Base-by-base conservation (phyloP, 352 stramenopile species). In the Globisporangium canariense region DNA sequence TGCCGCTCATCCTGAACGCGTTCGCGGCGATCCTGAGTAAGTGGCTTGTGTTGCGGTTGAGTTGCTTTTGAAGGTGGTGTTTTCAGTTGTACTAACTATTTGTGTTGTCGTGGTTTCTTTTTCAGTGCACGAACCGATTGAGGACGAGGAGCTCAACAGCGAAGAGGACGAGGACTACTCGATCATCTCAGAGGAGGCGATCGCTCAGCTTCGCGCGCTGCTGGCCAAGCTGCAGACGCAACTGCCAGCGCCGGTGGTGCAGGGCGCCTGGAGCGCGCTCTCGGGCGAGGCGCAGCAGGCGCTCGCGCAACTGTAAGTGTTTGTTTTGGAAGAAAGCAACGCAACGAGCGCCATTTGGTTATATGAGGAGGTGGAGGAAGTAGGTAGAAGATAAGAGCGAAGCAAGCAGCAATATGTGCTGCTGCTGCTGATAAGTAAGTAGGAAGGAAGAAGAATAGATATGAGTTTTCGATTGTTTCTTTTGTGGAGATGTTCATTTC, bases 11-110 rank as follows among this genome's bases (percentile, higher is more conserved):
- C 43, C 64, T 95, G 28, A 90, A 93, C 69, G 76, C 88, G 38
- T 91, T 95, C 43, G 83, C 86, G 3, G 79, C 76, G 57, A 86
- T 90, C 64, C 53, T 91, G 49, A 22, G 83, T 92, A 90, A 67
- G 79, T 88, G 55, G 28, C 10, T 65, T 59, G 7, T 22, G 22
- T 30, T 45, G 41, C 30, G 16, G 20, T 9, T 36, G 16, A 50
- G 34, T 13, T n/a, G 22, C 11, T 11, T 65, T 34, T 71, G 32
- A 50, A 70, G 25, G 5, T 65, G 34, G 1, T n/a, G 18, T 55
- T 46, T n/a, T 14, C 36, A 6, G 13, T 58, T 58, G n/a, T 40
- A 7, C 55, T 78, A 62, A 76, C 46, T 60, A 16, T 30, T 40
- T 32, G 25, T 5, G 4, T 38, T 68, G n/a, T 28, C 14, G 64